Base-by-base conservation (phyloP, 805 yeast genomes). In the Saccharomycopsis amapae region DNA sequence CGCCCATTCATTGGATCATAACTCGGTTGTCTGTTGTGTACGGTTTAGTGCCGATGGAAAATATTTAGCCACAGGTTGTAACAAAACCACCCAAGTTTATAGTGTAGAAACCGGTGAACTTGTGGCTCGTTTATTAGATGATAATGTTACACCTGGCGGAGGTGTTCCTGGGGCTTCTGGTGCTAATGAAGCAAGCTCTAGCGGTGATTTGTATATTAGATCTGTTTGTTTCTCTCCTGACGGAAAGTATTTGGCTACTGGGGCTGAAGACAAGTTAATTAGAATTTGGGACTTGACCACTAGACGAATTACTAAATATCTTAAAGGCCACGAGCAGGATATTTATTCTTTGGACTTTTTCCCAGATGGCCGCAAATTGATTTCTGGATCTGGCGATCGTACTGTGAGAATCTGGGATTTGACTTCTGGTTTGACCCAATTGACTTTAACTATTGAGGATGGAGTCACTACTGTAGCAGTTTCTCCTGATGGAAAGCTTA, bases 381-480 rank as follows among this genome's bases (percentile, higher is more conserved):
- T 90, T 24, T 83, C 95, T 17, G 98, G 98, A 32, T 82, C 94
- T 13, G 98, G 98, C 48, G 98, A 90, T 67, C 78, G 95, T 58
- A 87, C 96, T 15, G 97, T 90, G 30, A 77, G 96, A 62, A 83
- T 93, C 59, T 90, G 98, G 98, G 96, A 90, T 64, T 75, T 89
- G 61, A 78, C 85, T 56, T 76, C 87, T 33, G 93, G 95, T 20
- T 88, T 85, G 67, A 86, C 96, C 63, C 79, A 88, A 19, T 72
- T 88, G 59, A 88, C 96, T 39, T 72, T 90, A 54, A 78, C 88
- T 15, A 89, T 90, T 57, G 97, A 90, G 66, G 97, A 90, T 63
- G 98, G 98, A 56, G 97, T 90, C 44, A 90, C 98, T 46, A 90
- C 98, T 0, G 97, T 90, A 38, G 96, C 97, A 18, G 90, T 90